Evolutionary conservation across 2,329 filamentous ascomycete genomes (phyloP).

Genomic region (Trichoderma sp.): DNA sequence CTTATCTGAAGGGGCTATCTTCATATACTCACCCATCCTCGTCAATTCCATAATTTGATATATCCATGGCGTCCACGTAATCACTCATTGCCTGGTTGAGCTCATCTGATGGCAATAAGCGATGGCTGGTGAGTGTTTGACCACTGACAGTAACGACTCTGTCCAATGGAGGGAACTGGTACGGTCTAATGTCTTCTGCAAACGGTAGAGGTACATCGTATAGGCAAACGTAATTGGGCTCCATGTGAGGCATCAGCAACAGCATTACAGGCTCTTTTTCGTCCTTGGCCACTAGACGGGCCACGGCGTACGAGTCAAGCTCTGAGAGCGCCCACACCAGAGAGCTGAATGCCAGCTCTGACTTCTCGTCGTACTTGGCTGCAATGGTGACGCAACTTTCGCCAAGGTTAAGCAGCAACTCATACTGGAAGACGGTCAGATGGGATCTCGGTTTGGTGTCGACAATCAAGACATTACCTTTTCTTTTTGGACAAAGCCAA

Average conservation of each 20-base stretch:
- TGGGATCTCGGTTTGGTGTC: not conserved
- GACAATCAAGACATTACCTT: conserved; percentile 49
- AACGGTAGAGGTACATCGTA: conserved; percentile 91
- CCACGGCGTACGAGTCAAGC: conserved; percentile 80
- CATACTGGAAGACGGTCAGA: conserved; percentile 54
- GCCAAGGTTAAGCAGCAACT: conserved; percentile 82
- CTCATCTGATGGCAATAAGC: conserved; percentile 73
- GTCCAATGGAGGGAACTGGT: conserved; percentile 87
- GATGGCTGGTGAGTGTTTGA: conserved; percentile 74
- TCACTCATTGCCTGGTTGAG: conserved; percentile 80
- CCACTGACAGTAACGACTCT: conserved; percentile 85
- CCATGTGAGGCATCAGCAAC: conserved; percentile 76
- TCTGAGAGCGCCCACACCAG: conserved; percentile 86
- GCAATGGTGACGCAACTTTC: conserved; percentile 75
- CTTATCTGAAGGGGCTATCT: not conserved
- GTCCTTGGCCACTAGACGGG: conserved; percentile 80
- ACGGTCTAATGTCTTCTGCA: conserved; percentile 85
- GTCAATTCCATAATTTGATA: conserved; percentile 68
- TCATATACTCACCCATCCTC: conserved; percentile 63
- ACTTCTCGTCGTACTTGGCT: conserved; percentile 75
- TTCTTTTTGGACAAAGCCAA: conserved; percentile 78
- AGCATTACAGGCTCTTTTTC: conserved; percentile 74
- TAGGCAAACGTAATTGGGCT: conserved; percentile 77
- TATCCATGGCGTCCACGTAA: conserved; percentile 91
- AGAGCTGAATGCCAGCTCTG: conserved; percentile 81